Evolutionary conservation across 2,329 filamentous ascomycete species (phyloP).

Genomic region (Xylaria sp.): DNA sequence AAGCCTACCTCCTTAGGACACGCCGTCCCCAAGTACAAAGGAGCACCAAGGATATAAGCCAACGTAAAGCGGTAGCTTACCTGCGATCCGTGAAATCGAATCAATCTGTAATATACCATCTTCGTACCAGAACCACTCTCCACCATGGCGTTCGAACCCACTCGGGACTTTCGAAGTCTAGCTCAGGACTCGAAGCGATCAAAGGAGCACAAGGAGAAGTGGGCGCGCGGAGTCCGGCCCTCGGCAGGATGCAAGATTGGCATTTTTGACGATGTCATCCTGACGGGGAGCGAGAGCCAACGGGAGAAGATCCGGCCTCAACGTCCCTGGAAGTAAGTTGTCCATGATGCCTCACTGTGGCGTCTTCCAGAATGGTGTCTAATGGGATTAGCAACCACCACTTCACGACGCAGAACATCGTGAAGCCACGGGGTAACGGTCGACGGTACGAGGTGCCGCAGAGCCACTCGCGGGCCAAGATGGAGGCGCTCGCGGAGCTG

Average conservation of each 20-base stretch:
- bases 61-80: slow-evolving; percentile 4
- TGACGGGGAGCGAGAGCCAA: slow-evolving; percentile 36
- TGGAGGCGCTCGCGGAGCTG: slow-evolving; percentile 41
- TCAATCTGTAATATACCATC: not conserved
- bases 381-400: slow-evolving; percentile 19
- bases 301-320: slow-evolving; percentile 42
- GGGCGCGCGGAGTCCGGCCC: slow-evolving; percentile 43
- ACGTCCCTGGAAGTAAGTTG: slow-evolving; percentile 39
- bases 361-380: slow-evolving; percentile 2
- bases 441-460: slow-evolving; percentile 29
- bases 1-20: not conserved
- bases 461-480: slow-evolving; percentile 38
- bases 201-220: slow-evolving; percentile 48
- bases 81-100: not conserved
- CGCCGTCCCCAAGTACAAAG: not conserved
- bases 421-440: slow-evolving; percentile 37
- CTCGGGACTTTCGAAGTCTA: slow-evolving; percentile 48
- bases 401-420: slow-evolving; percentile 40
- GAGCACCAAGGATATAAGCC: slow-evolving; percentile 6
- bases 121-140: slow-evolving; percentile 2
- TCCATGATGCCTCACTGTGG: not conserved
- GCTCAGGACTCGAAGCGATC: slow-evolving; percentile 47
- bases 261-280: slow-evolving; percentile 6
- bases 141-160: slow-evolving; percentile 36
- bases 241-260: slow-evolving; percentile 32